phyloP scores from a whole-genome alignment of 768 basidiomycete genomes.

The Polyporus arcularius region DNA sequence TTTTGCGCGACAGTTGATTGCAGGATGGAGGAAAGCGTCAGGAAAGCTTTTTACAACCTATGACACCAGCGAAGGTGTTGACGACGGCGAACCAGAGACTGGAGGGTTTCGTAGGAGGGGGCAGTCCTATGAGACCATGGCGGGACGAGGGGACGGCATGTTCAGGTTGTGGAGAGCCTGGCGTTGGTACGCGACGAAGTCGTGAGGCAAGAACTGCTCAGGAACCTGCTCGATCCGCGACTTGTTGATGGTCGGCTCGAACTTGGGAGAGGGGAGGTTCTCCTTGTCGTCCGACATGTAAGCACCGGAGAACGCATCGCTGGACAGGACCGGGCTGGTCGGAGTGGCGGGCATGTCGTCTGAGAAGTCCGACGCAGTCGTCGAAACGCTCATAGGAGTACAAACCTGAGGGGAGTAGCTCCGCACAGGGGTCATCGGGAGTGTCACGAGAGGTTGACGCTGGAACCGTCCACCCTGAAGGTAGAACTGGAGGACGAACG shows the following conservation, averaged over 20 bases:
- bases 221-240: conserved; percentile 65
- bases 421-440: conserved; percentile 71
- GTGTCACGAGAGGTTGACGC: conserved; percentile 44
- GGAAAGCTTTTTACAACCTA: conserved; percentile 51
- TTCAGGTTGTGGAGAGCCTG: conserved; percentile 80
- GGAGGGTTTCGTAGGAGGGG: conserved; percentile 9
- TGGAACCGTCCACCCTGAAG: conserved; percentile 81
- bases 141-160: conserved; percentile 58
- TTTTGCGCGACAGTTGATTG: conserved; percentile 56
- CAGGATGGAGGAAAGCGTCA: conserved; percentile 22
- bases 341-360: conserved; percentile 87
- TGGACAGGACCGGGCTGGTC: conserved; percentile 62
- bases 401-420: conserved; percentile 49
- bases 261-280: conserved; percentile 62
- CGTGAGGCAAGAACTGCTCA: conserved; percentile 79
- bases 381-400: conserved; percentile 77
- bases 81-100: conserved; percentile 16
- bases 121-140: conserved; percentile 57
- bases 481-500: conserved; percentile 91
- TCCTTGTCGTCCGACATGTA: conserved; percentile 80
- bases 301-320: conserved; percentile 56
- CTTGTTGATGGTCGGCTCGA: conserved; percentile 75
- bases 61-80: conserved; percentile 34
- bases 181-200: conserved; percentile 78
- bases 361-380: conserved; percentile 71